phyloP scores from a whole-genome alignment of 148 eudicot genomes.

The Fagopyrum esculentum region DNA sequence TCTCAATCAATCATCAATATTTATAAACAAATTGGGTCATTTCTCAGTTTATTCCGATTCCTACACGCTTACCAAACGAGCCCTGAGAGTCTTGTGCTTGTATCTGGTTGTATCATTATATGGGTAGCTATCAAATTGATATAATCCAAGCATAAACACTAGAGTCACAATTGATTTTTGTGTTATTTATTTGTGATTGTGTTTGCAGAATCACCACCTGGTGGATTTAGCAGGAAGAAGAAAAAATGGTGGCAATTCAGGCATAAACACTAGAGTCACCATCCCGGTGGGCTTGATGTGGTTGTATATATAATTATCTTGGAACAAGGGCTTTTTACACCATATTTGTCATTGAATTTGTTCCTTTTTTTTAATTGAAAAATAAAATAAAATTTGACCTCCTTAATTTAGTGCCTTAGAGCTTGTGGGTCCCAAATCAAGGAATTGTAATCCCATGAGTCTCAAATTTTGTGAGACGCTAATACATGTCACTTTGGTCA shows the following conservation, averaged over 20 bases:
- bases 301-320: background rate
- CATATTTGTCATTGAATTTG: background rate
- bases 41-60: too few relatives aligned
- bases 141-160: too few relatives aligned
- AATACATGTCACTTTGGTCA: background rate
- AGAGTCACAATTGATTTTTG: background rate
- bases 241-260: conserved; percentile 76
- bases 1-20: too few relatives aligned
- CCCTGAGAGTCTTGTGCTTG: background rate
- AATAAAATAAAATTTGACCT: background rate
- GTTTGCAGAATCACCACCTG: conserved; percentile 53
- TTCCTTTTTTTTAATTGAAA: background rate
- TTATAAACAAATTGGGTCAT: too few relatives aligned
- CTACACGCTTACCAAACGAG: too few relatives aligned
- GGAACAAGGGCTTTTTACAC: background rate
- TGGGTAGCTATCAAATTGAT: too few relatives aligned
- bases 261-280: conserved; percentile 27
- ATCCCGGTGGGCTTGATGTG: background rate
- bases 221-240: conserved; percentile 50
- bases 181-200: background rate
- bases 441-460: conserved; percentile 5
- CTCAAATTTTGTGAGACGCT: background rate
- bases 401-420: background rate
- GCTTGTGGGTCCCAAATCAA: background rate
- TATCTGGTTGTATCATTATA: background rate